A percentile compares a stretch with the other conserved stretches of the same genome.
These are phyloP conservation scores for Taphrina sp. DNA, from an alignment of 1,139 yeast species.

Conservation along the genomic window DNA sequence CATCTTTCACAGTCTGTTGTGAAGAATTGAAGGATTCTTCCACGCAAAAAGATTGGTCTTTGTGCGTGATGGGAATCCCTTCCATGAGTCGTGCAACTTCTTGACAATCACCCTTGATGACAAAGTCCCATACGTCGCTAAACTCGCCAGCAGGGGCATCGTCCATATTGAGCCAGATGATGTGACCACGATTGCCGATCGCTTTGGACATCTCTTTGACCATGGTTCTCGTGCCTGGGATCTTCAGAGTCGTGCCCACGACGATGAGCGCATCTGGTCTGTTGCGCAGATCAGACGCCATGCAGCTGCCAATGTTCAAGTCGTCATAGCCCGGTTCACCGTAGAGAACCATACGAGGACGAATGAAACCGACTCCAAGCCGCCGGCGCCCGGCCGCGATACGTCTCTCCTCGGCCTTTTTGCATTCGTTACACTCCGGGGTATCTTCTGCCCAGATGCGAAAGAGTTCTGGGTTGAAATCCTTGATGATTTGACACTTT, in stretches of 20 bases:
- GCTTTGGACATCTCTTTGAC: constrained; percentile 58
- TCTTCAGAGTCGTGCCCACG: constrained; percentile 74
- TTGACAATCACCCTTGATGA: constrained; percentile 35
- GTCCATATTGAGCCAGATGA: constrained; percentile 63
- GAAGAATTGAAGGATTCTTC: constrained; percentile 1
- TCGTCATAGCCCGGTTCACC: constrained; percentile 79
- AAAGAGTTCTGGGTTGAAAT: constrained; percentile 61
- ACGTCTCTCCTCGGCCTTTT: constrained; percentile 47
- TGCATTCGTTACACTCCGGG: constrained; percentile 65
- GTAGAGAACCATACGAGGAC: constrained; percentile 74
- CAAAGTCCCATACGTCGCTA: constrained; percentile 30
- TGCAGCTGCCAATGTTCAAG: constrained; percentile 60
- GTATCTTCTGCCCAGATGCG: constrained; percentile 49
- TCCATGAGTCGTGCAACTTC: constrained; percentile 21
- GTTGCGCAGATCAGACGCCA: constrained; percentile 54
- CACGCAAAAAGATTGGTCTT: constrained; percentile 11
- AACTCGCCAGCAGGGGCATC: constrained; percentile 44
- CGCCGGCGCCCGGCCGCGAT: constrained; percentile 60
- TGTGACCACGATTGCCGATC: constrained; percentile 59
- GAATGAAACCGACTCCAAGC: constrained; percentile 61
- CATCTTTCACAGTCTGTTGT: constrained; percentile 8
- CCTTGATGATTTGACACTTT: constrained; percentile 57
- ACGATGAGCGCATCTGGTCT: constrained; percentile 65
- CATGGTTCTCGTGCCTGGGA: constrained; percentile 66
- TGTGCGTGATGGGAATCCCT: constrained; percentile 6